Base-by-base conservation (phyloP, 768 basidiomycete genomes). In the Agrocybe praecox region DNA sequence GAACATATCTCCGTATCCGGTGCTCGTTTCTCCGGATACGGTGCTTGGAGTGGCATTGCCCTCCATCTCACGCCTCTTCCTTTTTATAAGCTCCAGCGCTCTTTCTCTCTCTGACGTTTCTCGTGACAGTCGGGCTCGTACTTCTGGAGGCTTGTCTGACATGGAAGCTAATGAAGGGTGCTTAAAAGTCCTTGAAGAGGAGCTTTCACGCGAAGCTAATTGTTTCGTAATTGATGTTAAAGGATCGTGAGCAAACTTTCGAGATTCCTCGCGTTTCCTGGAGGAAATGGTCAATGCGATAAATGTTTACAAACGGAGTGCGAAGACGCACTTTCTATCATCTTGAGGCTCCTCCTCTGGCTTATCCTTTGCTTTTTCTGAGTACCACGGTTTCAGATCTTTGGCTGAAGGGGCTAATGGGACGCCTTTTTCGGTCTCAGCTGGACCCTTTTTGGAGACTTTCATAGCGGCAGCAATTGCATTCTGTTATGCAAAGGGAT, bases 351-450 rank as follows among this genome's bases (percentile, higher is more conserved):
- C 72, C 14, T 69, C 58, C 4, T 61, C 59, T 26, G 26, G 26
- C 9, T 64, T 34, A 6, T 69, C 66, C 50, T 70, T 63, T 11
- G 59, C 23, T 5, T 63, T 60, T 45, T 69, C 70, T 15, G 80
- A 80, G 68, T 94, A 94, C 92, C 92, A 94, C 6, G 92, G 91
- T 21, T 84, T 86, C 11, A 92, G 80, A 59, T 94, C 92, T 63
- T 91, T 88, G 6, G 77, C 81, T 2, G 84, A 81, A 0, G 92
- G 92, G 1, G 88, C 91, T 5, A 94, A 76, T 1, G 89, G 77
- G 8, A 92, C 69, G 17, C 92, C 92, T 60, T 83, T 85, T 50
- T 94, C 92, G 0, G 80, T 78, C 63, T 88, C 86, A 7, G 72
- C 72, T 0, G 78, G 67, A 3, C 71, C 60, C 9, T 85, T 85